These are phyloP conservation scores for Trebouxia gelatinosa DNA, from an alignment of 163 green algal species.

Conservation along the genomic window DNA sequence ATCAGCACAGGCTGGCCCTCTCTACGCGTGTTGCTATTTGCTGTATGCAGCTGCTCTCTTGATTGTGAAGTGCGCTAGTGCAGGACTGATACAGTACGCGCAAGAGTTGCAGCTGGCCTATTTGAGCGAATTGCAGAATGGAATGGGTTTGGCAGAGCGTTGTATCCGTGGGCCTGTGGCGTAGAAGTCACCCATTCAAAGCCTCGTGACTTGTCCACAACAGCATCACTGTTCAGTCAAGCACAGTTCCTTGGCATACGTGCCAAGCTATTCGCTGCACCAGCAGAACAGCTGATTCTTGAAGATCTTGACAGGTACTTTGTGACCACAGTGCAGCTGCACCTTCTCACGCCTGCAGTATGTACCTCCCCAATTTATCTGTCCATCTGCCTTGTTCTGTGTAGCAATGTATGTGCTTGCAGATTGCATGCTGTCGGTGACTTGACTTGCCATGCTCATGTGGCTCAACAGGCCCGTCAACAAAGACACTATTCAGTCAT, in stretches of 20 bases:
- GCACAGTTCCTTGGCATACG: constrained; percentile 23
- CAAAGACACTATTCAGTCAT: too few relatives aligned
- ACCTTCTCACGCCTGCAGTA: neutral
- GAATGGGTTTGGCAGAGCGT: constrained; percentile 42
- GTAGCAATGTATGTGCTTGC: neutral
- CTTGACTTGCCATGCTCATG: too few relatives aligned
- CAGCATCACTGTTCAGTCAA: constrained; percentile 25
- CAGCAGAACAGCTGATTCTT: constrained; percentile 19
- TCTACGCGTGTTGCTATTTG: too few relatives aligned
- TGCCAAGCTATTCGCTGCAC: constrained; percentile 29
- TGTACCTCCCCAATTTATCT: neutral
- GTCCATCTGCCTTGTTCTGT: neutral
- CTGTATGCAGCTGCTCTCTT: too few relatives aligned
- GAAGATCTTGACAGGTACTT: constrained; percentile 31
- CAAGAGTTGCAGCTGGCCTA: constrained; percentile 47
- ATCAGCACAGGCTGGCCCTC: too few relatives aligned
- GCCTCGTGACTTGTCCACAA: constrained; percentile 25
- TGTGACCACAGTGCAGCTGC: neutral
- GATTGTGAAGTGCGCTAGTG: too few relatives aligned
- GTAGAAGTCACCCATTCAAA: neutral
- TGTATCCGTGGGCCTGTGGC: constrained; percentile 24
- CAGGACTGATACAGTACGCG: constrained; percentile 50
- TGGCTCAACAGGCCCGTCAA: too few relatives aligned
- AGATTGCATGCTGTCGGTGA: neutral
- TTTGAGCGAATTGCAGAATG: constrained; percentile 54